phyloP scores from a whole-genome alignment of 352 stramenopile species.

The Phytophthora citrophthora region DNA sequence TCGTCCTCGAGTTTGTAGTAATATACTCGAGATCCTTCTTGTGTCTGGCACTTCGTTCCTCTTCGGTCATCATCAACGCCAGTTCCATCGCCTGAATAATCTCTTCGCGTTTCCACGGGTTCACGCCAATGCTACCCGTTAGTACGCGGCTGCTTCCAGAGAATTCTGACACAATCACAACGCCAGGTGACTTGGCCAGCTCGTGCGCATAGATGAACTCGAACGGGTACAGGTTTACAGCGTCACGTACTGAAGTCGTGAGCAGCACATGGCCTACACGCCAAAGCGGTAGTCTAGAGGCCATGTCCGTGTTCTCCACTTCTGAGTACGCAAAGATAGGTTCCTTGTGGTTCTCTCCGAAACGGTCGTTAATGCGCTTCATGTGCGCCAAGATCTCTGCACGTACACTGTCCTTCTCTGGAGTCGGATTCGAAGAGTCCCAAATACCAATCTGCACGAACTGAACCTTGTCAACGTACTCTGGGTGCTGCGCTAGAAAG shows the following conservation, averaged over 20 bases:
- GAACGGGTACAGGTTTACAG: slow-evolving; percentile 86
- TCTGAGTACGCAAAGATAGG: slow-evolving; percentile 75
- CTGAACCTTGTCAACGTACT: slow-evolving; percentile 87
- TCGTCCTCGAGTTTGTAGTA: slow-evolving; percentile 93
- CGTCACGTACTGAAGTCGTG: slow-evolving; percentile 81
- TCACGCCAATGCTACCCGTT: slow-evolving; percentile 96
- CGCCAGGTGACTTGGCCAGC: slow-evolving; percentile 73
- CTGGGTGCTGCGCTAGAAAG: slow-evolving; percentile 89
- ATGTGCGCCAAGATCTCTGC: slow-evolving; percentile 65
- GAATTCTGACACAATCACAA: slow-evolving; percentile 98
- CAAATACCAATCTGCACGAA: slow-evolving; percentile 86
- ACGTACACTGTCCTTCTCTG: slow-evolving; percentile 71
- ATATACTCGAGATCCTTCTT: slow-evolving; percentile 93
- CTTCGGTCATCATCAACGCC: slow-evolving; percentile 73
- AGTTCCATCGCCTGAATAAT: slow-evolving; percentile 77
- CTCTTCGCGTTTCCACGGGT: slow-evolving; percentile 97
- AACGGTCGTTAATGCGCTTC: slow-evolving; percentile 78
- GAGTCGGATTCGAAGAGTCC: slow-evolving; percentile 73
- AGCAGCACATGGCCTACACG: slow-evolving; percentile 74
- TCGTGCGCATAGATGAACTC: slow-evolving; percentile 89
- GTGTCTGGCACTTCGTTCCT: slow-evolving; percentile 76
- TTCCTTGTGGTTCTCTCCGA: slow-evolving; percentile 42
- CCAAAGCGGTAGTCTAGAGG: slow-evolving; percentile 76
- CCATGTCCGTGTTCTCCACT: slow-evolving; percentile 85
- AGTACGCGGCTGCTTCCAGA: slow-evolving; percentile 97